Conservation (phyloP, 257 asterid genomes). For the Nicotiana otophora region DNA sequence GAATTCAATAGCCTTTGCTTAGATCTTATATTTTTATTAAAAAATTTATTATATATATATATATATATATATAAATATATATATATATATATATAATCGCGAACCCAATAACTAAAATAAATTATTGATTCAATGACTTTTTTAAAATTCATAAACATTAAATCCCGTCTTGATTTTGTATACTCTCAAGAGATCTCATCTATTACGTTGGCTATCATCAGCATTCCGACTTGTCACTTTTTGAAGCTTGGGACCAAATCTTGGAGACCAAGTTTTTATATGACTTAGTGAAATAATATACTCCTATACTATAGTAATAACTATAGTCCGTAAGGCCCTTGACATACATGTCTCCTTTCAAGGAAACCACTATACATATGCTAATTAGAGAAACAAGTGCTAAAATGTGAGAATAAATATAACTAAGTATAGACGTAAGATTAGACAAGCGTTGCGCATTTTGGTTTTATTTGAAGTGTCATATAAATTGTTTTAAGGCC, state of each 20-base stretch:
- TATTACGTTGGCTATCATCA: not conserved
- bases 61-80: no score
- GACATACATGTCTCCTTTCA: not conserved
- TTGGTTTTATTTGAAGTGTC: not conserved
- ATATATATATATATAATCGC: no score
- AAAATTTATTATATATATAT: rapidly evolving
- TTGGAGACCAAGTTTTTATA: not conserved
- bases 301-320: not conserved
- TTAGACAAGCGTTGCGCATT: not conserved
- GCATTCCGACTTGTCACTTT: not conserved
- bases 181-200: not conserved
- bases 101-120: no score
- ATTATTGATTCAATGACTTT: no score
- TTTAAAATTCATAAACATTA: no score
- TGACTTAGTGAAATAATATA: not conserved
- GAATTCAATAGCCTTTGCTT: no score
- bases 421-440: not conserved
- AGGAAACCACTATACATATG: not conserved
- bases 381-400: not conserved
- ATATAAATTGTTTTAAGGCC: not conserved
- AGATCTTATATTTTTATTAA: no score
- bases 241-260: not conserved
- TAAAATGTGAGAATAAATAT: not conserved
- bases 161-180: no score
- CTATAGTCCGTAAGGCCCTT: not conserved